Conservation (phyloP, 257 asterid genomes). For the Solanum chiquidenum region DNA sequence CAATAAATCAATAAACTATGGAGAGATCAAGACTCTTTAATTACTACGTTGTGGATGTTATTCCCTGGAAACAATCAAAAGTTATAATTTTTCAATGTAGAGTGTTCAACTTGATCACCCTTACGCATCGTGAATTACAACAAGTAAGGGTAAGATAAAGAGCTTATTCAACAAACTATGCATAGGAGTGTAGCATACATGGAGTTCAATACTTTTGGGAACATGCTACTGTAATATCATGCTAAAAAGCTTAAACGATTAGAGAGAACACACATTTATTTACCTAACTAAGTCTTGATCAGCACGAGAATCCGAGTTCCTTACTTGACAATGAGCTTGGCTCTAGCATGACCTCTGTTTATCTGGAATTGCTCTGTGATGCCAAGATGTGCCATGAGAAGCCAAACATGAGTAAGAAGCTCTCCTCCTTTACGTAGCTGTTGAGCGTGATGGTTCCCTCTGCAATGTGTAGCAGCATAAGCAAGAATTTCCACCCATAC, state of each 20-base stretch:
- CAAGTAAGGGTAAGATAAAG: not conserved
- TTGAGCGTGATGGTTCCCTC: slow-evolving; percentile 41
- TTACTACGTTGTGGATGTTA: not conserved
- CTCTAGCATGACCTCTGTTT: slow-evolving; percentile 43
- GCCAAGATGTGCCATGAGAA: slow-evolving; percentile 53
- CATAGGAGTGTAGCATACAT: not conserved
- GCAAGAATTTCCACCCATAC: slow-evolving; percentile 48
- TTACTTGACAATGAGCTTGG: slow-evolving; percentile 31
- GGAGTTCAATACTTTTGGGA: not conserved
- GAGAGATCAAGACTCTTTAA: not conserved
- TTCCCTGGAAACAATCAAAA: not conserved
- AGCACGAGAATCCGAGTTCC: not conserved
- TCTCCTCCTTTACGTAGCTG: slow-evolving; percentile 59
- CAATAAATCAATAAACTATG: not conserved
- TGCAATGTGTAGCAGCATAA: slow-evolving; percentile 34
- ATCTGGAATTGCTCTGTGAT: slow-evolving; percentile 45
- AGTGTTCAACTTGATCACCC: not conserved
- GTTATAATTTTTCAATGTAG: not conserved
- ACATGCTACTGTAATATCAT: not conserved
- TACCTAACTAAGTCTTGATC: not conserved
- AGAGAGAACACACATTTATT: not conserved
- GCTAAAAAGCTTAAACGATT: not conserved
- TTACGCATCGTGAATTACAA: not conserved
- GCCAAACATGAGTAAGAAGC: slow-evolving; percentile 57
- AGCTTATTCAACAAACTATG: not conserved